A percentile compares a stretch with the other conserved stretches of the same genome.
Evolutionary conservation across 495 filamentous ascomycete genomes (phyloP).

Genomic region (Talaromyces liani): DNA sequence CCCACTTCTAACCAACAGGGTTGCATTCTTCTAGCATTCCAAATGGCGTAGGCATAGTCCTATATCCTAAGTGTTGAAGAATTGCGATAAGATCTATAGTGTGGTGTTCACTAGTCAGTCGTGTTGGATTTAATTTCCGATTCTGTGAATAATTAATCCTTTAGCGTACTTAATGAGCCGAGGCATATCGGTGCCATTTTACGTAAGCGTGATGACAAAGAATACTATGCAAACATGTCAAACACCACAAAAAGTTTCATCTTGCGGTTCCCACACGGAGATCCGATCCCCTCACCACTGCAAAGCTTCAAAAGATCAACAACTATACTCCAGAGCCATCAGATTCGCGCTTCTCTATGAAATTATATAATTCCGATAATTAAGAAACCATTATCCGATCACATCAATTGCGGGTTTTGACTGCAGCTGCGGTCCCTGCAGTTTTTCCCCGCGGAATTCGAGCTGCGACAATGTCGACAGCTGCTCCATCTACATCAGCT

Average conservation of each 20-base stretch:
- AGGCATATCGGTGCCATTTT: not conserved
- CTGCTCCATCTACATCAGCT: slow-evolving; percentile 11
- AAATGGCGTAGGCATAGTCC: not conserved
- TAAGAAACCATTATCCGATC: not conserved
- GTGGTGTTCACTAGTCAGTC: not conserved
- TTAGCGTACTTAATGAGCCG: not conserved
- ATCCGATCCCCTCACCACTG: not conserved
- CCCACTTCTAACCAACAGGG: not conserved
- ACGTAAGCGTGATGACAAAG: slow-evolving; percentile 6
- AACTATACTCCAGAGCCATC: not conserved
- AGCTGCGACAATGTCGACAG: slow-evolving; percentile 32
- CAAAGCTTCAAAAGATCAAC: not conserved
- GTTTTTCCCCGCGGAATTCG: slow-evolving; percentile 10
- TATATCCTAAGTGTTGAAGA: not conserved
- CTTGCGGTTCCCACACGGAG: not conserved
- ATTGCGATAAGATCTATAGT: not conserved
- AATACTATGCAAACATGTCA: not conserved
- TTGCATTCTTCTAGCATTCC: not conserved
- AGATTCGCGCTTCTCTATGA: not conserved
- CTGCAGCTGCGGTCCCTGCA: not conserved
- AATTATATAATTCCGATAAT: not conserved
- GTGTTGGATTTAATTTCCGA: not conserved
- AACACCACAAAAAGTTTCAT: slow-evolving; percentile 3
- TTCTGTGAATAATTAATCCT: not conserved
- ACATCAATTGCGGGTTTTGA: not conserved